Percentiles rank a stretch among this genome's conserved stretches.
phyloP scores from a whole-genome alignment of 805 yeast species.

The Spathaspora hagerdaliae region DNA sequence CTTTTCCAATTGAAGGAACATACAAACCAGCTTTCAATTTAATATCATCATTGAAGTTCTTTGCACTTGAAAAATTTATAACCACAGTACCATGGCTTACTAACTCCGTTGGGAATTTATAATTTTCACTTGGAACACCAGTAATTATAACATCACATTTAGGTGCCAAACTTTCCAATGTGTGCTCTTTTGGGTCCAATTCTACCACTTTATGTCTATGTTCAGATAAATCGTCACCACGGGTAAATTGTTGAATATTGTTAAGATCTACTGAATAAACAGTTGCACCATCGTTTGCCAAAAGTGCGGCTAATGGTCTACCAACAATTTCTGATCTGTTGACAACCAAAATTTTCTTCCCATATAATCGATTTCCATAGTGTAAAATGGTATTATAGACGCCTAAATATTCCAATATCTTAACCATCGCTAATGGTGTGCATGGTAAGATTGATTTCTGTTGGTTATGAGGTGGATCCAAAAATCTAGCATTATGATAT shows the following conservation, averaged over 20 bases:
- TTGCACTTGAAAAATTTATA: constrained; percentile 83
- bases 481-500: constrained; percentile 86
- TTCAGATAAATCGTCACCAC: constrained; percentile 86
- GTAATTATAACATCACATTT: constrained; percentile 90
- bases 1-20: constrained; percentile 95
- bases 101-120: constrained; percentile 81
- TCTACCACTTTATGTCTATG: constrained; percentile 73
- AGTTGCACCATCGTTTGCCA: constrained; percentile 96
- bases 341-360: constrained; percentile 85
- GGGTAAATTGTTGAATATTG: constrained; percentile 84
- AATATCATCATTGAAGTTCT: constrained; percentile 80
- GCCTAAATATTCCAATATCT: constrained; percentile 84
- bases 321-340: constrained; percentile 97
- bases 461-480: constrained; percentile 65
- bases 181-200: constrained; percentile 44
- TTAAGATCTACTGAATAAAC: constrained; percentile 89
- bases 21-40: constrained; percentile 85
- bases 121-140: constrained; percentile 83
- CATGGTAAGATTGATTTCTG: constrained; percentile 89
- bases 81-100: constrained; percentile 87
- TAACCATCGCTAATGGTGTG: constrained; percentile 93
- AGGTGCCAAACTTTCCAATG: constrained; percentile 63
- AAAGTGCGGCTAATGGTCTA: constrained; percentile 89
- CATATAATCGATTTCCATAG: constrained; percentile 89
- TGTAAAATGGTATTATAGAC: constrained; percentile 79